Percentiles rank a stretch among this genome's conserved stretches.
phyloP scores from a whole-genome alignment of 208 protist species.

The Leishmania mexicana region DNA sequence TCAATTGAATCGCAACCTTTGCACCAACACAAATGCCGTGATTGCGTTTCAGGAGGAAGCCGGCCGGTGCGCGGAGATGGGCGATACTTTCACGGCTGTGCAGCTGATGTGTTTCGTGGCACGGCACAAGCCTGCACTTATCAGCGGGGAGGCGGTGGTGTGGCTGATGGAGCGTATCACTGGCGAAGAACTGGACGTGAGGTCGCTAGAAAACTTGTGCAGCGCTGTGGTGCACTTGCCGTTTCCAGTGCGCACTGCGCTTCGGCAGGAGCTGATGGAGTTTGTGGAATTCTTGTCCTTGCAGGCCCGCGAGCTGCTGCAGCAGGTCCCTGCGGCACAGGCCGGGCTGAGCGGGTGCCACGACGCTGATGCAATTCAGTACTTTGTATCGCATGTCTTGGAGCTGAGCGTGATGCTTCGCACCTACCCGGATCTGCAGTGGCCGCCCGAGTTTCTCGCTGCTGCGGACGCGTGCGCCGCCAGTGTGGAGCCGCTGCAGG shows the following conservation, averaged over 20 bases:
- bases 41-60: constrained; percentile 63
- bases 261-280: constrained; percentile 50
- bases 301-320: constrained; percentile 47
- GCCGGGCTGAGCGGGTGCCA: constrained; percentile 46
- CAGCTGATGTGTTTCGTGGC: constrained; percentile 70
- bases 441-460: constrained; percentile 24
- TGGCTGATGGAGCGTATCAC: constrained; percentile 76
- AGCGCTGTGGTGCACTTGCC: constrained; percentile 50
- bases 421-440: constrained; percentile 13
- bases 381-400: constrained; percentile 31
- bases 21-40: constrained; percentile 39
- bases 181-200: constrained; percentile 57
- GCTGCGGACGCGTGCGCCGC: constrained; percentile 24
- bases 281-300: constrained; percentile 40
- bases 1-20: constrained; percentile 51
- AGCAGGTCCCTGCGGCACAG: constrained; percentile 34
- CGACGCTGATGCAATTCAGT: constrained; percentile 38
- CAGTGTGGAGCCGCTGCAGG: constrained; percentile 16
- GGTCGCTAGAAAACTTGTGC: constrained; percentile 47
- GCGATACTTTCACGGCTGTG: constrained; percentile 62
- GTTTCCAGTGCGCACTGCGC: constrained; percentile 24
- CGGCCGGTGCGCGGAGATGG: constrained; percentile 64
- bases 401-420: constrained; percentile 25
- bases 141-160: constrained; percentile 56
- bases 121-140: constrained; percentile 52